Base-by-base conservation (phyloP, 371 early-diverging fungal species). In the Capillidium heterosporum region DNA sequence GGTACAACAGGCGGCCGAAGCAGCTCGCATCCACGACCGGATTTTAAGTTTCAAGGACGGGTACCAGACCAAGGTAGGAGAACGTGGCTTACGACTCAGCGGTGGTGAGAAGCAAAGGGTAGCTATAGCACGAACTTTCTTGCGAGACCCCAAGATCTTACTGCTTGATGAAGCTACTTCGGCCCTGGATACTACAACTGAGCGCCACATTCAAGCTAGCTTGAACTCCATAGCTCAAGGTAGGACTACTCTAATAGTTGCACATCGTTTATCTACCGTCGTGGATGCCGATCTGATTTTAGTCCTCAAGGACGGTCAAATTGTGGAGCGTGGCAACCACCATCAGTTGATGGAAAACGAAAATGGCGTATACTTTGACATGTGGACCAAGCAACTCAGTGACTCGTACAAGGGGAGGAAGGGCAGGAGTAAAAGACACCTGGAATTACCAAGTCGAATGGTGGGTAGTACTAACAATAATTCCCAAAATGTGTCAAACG, bases 51-150 rank as follows among this genome's bases (percentile, higher is more conserved):
- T 80, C 63, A 69, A 74, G 3, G 70, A 76, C 24, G 87, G 82
- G 23, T 98, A 98, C 67, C 76, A 93, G 0, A 91, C 97, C 0
- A 77, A 75, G 8, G 94, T 95, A 0, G 98, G 98, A 23, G 88
- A 94, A 63, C 77, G 93, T 32, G 99, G 98, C 13, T 65, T 87
- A 62, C 81, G 86, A 58, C 70, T 99, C 4, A 81, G 77, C 44
- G 84, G 85, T 27, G 98, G 99, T 21, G 96, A 98, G 68, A 91
- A 91, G 66, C 98, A 98, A 71, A 74, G 94, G 21, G 77, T 95
- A 7, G 82, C 87, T 7, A 80, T 93, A 58, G 86, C 89, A 13
- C 73, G 93, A 27, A 84, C 89, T 13, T 64, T 89, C 8, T 67
- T 88, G 46, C 82, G 80, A 68, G 73, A 89, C 40, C 85, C 89